A percentile compares a stretch with the other conserved stretches of the same genome.
Conservation (phyloP, 2,329 filamentous ascomycete genomes). For the Pseudocercospora crystallina region DNA sequence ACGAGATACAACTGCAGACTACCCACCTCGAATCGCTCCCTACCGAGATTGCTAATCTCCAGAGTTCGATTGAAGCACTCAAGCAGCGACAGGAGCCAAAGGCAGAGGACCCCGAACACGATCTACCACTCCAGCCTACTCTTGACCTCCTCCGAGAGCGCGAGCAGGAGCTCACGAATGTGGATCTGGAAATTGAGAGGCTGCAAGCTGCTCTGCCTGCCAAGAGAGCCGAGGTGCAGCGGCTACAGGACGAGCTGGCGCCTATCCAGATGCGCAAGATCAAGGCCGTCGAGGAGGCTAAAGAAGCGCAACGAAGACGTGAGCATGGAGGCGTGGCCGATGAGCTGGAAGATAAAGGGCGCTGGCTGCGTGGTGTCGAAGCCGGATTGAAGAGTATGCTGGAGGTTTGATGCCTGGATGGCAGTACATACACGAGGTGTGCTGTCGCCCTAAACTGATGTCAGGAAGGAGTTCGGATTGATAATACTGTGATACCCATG, state of each 20-base stretch:
- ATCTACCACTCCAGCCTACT: slow-evolving; percentile 47
- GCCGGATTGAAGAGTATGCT: slow-evolving; percentile 62
- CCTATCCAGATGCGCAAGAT: slow-evolving; percentile 67
- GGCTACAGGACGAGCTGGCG: slow-evolving; percentile 65
- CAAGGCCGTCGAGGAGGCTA: slow-evolving; percentile 65
- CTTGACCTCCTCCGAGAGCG: slow-evolving; percentile 39
- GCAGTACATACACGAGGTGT: background rate
- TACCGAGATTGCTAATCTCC: slow-evolving; percentile 52
- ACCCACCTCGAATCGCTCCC: slow-evolving; percentile 54
- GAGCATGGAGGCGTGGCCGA: slow-evolving; percentile 67
- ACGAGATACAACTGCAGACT: slow-evolving; percentile 54
- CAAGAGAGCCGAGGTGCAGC: slow-evolving; percentile 66
- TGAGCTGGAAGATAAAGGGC: slow-evolving; percentile 71
- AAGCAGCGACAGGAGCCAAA: slow-evolving; percentile 40
- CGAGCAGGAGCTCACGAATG: slow-evolving; percentile 41
- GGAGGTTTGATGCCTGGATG: slow-evolving; percentile 44
- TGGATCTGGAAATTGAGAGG: slow-evolving; percentile 46
- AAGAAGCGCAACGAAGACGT: slow-evolving; percentile 67
- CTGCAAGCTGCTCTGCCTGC: slow-evolving; percentile 62
- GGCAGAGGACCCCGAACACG: slow-evolving; percentile 39
- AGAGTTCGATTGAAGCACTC: slow-evolving; percentile 50
- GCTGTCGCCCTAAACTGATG: background rate
- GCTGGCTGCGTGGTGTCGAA: slow-evolving; percentile 74
- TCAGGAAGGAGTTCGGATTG: background rate
- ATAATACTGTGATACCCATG: slow-evolving; percentile 3